These are phyloP conservation scores for Escovopsis weberi DNA, from an alignment of 2,329 filamentous ascomycete species.

Conservation along the genomic window DNA sequence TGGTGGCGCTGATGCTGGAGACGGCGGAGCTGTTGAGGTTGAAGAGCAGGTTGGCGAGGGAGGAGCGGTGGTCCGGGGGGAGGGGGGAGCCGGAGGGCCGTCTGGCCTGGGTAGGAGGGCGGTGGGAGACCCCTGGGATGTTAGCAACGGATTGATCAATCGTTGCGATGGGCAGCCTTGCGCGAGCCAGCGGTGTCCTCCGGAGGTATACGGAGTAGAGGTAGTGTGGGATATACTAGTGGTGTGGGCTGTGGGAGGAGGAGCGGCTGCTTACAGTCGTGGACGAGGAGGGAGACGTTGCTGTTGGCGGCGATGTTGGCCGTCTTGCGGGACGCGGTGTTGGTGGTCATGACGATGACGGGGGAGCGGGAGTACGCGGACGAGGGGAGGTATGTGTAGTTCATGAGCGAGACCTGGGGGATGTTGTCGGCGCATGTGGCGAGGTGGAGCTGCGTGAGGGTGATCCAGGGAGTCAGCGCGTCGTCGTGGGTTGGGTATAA, in stretches of 20 bases:
- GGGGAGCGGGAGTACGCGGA: conserved; percentile 54
- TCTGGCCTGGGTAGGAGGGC: conserved; percentile 59
- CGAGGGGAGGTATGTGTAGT: conserved; percentile 87
- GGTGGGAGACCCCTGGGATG: conserved; percentile 63
- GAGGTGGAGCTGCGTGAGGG: conserved; percentile 60
- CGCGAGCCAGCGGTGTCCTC: no score
- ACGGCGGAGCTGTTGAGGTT: conserved; percentile 85
- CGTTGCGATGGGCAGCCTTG: no score
- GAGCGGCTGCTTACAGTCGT: conserved; percentile 69
- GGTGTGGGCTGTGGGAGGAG: conserved; percentile 11
- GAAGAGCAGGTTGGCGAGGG: conserved; percentile 67
- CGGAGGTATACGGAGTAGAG: no score
- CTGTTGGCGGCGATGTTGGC: conserved; percentile 73
- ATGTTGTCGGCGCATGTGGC: conserved; percentile 73
- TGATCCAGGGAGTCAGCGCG: not conserved
- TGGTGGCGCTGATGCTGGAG: conserved; percentile 80
- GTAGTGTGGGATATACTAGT: no score
- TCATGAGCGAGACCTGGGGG: conserved; percentile 94
- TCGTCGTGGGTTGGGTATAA: no score
- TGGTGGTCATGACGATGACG: conserved; percentile 88
- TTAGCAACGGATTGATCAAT: not conserved
- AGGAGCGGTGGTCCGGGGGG: conserved; percentile 51
- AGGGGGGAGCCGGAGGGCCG: conserved; percentile 32
- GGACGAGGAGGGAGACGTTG: conserved; percentile 78
- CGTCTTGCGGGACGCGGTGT: conserved; percentile 63